Conservation (phyloP, 768 basidiomycete species). For the Polyporus arcularius region DNA sequence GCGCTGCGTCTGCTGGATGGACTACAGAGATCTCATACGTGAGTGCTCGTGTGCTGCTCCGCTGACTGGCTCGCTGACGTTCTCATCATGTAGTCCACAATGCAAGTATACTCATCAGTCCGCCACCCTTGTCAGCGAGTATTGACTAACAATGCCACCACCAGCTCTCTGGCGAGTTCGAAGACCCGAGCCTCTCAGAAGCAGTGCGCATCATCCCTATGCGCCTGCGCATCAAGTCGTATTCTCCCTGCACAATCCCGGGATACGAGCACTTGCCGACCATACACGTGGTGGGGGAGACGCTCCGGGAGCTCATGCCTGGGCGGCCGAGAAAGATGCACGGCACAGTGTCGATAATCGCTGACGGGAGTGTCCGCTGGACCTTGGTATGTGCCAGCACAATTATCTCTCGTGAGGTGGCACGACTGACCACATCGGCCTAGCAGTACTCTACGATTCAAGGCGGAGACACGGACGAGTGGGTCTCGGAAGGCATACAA, state of each 20-base stretch:
- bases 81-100: slow-evolving; percentile 37
- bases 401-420: not conserved
- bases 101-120: slow-evolving; percentile 24
- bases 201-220: slow-evolving; percentile 57
- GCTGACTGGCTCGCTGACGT: not conserved
- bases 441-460: slow-evolving; percentile 26
- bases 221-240: slow-evolving; percentile 38
- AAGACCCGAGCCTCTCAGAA: slow-evolving; percentile 38
- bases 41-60: slow-evolving; percentile 23
- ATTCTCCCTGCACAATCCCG: slow-evolving; percentile 23
- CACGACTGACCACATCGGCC: not conserved
- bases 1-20: slow-evolving; percentile 60
- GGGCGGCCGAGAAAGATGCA: slow-evolving; percentile 36
- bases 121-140: too few relatives aligned
- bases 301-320: slow-evolving; percentile 42
- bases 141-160: not conserved
- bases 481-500: slow-evolving; percentile 57
- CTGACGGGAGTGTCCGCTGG: slow-evolving; percentile 54
- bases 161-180: slow-evolving; percentile 30
- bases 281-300: slow-evolving; percentile 51
- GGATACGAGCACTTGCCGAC: slow-evolving; percentile 41
- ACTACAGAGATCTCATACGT: slow-evolving; percentile 57
- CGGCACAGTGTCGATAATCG: slow-evolving; percentile 50
- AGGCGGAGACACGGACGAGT: slow-evolving; percentile 39
- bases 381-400: slow-evolving; percentile 39